phyloP scores from a whole-genome alignment of 805 yeast species.

The Candida dajiaensis region DNA sequence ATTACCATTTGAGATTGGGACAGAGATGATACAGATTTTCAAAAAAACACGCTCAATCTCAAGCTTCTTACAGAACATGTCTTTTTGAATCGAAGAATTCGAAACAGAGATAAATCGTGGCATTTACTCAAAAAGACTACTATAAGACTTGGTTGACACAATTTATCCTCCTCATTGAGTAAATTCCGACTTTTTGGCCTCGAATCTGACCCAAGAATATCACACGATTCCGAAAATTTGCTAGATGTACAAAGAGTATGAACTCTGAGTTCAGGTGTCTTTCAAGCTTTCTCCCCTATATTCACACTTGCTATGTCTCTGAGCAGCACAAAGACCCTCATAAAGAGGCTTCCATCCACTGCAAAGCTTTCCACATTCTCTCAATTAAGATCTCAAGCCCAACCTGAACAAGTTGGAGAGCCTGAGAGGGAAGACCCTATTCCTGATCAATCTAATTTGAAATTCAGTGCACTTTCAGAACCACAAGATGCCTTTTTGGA shows the following conservation, averaged over 20 bases:
- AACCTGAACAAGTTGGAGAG: background rate
- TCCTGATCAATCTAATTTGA: background rate
- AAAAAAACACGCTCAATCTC: slow-evolving; percentile 14
- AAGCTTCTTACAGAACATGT: slow-evolving; percentile 14
- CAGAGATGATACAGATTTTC: slow-evolving; percentile 41
- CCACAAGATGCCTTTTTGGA: slow-evolving; percentile 71
- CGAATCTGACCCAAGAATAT: too few relatives aligned
- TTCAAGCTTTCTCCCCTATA: background rate
- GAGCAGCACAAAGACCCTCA: background rate
- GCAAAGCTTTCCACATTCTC: background rate
- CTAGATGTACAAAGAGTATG: background rate
- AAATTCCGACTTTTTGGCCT: background rate
- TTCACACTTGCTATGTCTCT: background rate
- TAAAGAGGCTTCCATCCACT: background rate
- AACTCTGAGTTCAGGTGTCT: background rate
- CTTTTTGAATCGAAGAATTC: background rate
- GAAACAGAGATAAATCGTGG: background rate
- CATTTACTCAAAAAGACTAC: too few relatives aligned
- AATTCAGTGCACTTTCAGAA: background rate
- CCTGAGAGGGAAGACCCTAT: background rate
- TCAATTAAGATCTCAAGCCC: background rate
- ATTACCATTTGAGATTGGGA: slow-evolving; percentile 42
- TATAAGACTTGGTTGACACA: too few relatives aligned
- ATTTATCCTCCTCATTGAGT: too few relatives aligned
- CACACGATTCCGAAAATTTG: background rate